Percentiles rank a stretch among this genome's conserved stretches.
phyloP scores from a whole-genome alignment of 345 rosid species.

The Eucalyptus sp. region DNA sequence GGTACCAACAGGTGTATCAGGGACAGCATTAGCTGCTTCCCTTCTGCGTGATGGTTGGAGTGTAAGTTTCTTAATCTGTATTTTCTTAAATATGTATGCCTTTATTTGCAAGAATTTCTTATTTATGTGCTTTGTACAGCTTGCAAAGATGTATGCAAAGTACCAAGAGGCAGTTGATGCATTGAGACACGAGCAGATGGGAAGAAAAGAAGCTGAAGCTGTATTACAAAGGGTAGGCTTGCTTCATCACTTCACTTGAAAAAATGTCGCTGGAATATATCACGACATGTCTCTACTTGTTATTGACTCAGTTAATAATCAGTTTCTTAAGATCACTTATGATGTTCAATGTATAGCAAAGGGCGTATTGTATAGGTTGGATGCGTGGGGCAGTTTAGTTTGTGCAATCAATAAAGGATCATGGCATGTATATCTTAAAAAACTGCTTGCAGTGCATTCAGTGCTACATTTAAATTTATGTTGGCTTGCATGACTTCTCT shows the following conservation, averaged over 20 bases:
- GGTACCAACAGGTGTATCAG: slow-evolving; percentile 88
- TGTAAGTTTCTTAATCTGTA: slow-evolving; percentile 36
- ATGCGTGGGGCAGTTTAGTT: neutral
- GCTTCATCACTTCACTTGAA: neutral
- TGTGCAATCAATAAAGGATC: neutral
- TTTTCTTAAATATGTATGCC: neutral
- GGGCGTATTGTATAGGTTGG: neutral
- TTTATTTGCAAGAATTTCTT: neutral
- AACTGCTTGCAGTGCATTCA: neutral
- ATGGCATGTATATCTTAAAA: neutral
- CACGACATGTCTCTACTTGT: neutral
- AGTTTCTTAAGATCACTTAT: neutral
- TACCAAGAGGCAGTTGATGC: slow-evolving; percentile 99
- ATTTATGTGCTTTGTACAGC: slow-evolving; percentile 12
- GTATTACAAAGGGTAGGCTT: slow-evolving; percentile 70
- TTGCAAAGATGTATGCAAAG: slow-evolving; percentile 84
- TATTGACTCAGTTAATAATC: neutral
- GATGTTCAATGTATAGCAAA: neutral
- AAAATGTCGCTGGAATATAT: neutral
- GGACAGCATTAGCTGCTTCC: slow-evolving; percentile 93
- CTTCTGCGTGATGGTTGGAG: slow-evolving; percentile 99
- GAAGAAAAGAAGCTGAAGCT: slow-evolving; percentile 88
- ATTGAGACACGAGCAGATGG: slow-evolving; percentile 85
- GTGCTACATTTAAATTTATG: neutral
- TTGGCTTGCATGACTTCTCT: neutral